Evolutionary conservation across 2,329 filamentous ascomycete genomes (phyloP).

Genomic region (Samsoniella hepiali): DNA sequence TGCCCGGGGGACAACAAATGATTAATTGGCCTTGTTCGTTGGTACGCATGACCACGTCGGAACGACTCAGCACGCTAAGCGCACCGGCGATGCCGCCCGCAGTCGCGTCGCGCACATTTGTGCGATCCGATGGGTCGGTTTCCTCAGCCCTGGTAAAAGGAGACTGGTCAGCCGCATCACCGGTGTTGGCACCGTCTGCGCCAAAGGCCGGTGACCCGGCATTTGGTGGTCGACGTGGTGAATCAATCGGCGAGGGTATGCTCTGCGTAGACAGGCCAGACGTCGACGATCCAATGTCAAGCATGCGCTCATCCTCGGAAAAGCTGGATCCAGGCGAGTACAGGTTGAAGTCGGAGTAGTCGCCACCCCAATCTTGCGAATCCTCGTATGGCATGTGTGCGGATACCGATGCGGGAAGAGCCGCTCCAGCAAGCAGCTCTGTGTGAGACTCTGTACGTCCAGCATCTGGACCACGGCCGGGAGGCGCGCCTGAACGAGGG

Average conservation of each 20-base stretch:
- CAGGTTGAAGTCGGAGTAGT: constrained; percentile 55
- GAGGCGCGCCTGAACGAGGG: constrained; percentile 10
- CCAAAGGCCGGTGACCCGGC: not conserved
- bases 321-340: constrained; percentile 50
- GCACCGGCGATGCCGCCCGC: not conserved
- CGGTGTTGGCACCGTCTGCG: too few species aligned
- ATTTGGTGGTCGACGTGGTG: constrained; percentile 9
- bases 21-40: constrained; percentile 17
- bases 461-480: constrained; percentile 16
- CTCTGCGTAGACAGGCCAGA: constrained; percentile 15
- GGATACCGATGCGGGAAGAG: constrained; percentile 10
- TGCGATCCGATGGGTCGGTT: not conserved
- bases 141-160: constrained; percentile 14
- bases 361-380: constrained; percentile 21
- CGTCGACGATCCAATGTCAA: constrained; percentile 26
- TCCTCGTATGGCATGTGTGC: constrained; percentile 39
- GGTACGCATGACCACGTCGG: constrained; percentile 13
- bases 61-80: constrained; percentile 6
- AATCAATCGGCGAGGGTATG: constrained; percentile 15
- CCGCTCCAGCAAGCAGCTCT: constrained; percentile 7
- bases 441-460: constrained; percentile 14
- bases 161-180: not conserved
- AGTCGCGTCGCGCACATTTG: not conserved
- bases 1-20: constrained; percentile 19
- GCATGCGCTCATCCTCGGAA: constrained; percentile 47